Percentiles rank a stretch among this genome's conserved stretches.
These are phyloP conservation scores for Coix lacrymajobi DNA, from an alignment of 176 grass and related monocot genomes.

Conservation along the genomic window DNA sequence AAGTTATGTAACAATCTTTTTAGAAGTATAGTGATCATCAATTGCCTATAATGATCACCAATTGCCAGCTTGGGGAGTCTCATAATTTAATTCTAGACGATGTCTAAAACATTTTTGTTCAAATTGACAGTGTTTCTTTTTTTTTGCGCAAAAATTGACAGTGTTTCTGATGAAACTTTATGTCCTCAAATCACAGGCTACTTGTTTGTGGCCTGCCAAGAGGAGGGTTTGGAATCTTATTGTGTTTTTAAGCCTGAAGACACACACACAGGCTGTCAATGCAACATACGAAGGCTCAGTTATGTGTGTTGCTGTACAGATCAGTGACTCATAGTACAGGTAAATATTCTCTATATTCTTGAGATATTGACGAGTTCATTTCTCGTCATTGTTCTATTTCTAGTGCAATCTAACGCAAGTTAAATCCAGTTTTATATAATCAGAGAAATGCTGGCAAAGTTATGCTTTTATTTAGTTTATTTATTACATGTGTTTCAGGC, in stretches of 20 bases:
- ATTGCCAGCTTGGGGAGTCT: not conserved
- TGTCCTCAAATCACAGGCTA: not conserved
- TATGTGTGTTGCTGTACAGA: conserved; percentile 33
- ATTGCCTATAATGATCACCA: not conserved
- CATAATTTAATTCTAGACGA: not conserved
- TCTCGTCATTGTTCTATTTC: conserved; percentile 3
- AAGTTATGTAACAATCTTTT: not conserved
- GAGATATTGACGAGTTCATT: conserved; percentile 7
- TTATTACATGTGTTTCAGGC: not conserved
- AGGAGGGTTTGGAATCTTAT: conserved; percentile 34
- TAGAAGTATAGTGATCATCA: not conserved
- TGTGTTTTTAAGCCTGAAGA: conserved; percentile 16
- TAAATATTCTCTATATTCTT: conserved; percentile 45
- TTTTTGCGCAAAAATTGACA: too few species aligned
- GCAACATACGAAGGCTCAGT: conserved; percentile 29
- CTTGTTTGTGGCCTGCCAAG: conserved; percentile 7
- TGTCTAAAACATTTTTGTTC: not conserved
- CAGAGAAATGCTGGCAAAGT: not conserved
- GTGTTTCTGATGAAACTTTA: conserved; percentile 10
- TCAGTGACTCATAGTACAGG: conserved; percentile 29
- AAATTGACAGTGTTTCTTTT: conserved; percentile 2
- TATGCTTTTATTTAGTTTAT: not conserved
- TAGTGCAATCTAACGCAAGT: not conserved
- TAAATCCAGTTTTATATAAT: not conserved
- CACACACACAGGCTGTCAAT: conserved; percentile 26